These are phyloP conservation scores for Paspalum vaginatum DNA, from an alignment of 176 grass and related monocot genomes.

Conservation along the genomic window DNA sequence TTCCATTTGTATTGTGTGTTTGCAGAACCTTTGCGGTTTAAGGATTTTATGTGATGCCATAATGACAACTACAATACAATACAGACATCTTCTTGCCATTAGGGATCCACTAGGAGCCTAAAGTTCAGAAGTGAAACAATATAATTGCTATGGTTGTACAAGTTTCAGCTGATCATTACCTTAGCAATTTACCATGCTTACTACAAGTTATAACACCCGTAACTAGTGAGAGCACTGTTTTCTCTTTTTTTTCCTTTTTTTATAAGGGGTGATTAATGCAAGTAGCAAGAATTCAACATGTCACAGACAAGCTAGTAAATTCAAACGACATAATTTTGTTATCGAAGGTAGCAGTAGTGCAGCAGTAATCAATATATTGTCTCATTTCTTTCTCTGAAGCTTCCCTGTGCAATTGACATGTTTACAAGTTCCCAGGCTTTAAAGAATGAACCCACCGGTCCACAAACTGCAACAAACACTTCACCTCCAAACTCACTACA, in stretches of 20 bases:
- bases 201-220: not conserved
- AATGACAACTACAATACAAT: not conserved
- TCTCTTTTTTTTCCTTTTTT: no score
- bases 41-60: not conserved
- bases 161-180: not conserved
- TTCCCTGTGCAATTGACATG: not conserved
- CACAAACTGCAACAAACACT: not conserved
- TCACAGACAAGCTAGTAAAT: no score
- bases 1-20: conserved; percentile 7
- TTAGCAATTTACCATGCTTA: not conserved
- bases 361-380: no score
- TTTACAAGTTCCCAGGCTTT: not conserved
- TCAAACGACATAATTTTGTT: not conserved
- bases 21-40: not conserved
- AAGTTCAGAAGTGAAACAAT: not conserved
- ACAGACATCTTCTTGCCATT: not conserved
- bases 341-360: no score
- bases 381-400: no score
- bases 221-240: not conserved
- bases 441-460: not conserved
- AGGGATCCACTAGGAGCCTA: not conserved
- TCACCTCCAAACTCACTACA: not conserved
- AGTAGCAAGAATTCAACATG: no score
- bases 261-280: no score
- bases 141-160: not conserved